Base-by-base conservation (phyloP, 345 rosid genomes). In the Lenwebbia sp. region DNA sequence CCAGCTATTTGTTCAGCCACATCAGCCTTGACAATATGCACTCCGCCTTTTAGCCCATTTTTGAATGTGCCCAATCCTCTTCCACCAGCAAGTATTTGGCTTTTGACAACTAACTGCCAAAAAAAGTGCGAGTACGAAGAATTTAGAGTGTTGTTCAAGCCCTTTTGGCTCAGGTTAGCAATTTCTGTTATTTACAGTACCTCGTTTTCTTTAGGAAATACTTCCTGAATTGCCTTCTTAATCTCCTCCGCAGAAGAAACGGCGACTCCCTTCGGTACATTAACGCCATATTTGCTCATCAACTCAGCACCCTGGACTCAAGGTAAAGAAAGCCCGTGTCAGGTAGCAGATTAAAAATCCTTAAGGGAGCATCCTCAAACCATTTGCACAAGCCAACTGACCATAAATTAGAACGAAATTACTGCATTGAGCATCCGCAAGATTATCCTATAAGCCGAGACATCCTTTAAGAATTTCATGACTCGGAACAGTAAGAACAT, bases 41-140 rank as follows among this genome's bases (percentile, higher is more conserved):
- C 99, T 82, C 99, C 99, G 85, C 99, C 97, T 89, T 95, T 91
- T 86, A 98, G 93, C 78, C 99, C 98, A 23, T 90, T 96, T 86
- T 92, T 95, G 88, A 98, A 98, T 26, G 95, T 95, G 82, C 99
- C 99, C 84, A 98, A 90, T 76, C 99, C 99, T 92, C 99, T 92
- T 33, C 99, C 99, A 86, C 99, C 99, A 74, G 99, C 99, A 93
- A 98, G 91, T 91, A 98, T 92, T 91, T 96, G 99, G 87, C 99
- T 98, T 91, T 98, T 98, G 88, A 96, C 98, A 54, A 95, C 99
- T 90, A 98, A 74, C 99, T 98, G 91, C 90, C 90, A 83, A 88
- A 88, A 6, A 21, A 54, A 52, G 47, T 9, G 49, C 84, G 13
- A 5, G 40, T 22, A 70, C 0, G 7, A 70, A 40, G 81, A 37